phyloP scores from a whole-genome alignment of 2,329 filamentous ascomycete species.

The Claviceps sp. region DNA sequence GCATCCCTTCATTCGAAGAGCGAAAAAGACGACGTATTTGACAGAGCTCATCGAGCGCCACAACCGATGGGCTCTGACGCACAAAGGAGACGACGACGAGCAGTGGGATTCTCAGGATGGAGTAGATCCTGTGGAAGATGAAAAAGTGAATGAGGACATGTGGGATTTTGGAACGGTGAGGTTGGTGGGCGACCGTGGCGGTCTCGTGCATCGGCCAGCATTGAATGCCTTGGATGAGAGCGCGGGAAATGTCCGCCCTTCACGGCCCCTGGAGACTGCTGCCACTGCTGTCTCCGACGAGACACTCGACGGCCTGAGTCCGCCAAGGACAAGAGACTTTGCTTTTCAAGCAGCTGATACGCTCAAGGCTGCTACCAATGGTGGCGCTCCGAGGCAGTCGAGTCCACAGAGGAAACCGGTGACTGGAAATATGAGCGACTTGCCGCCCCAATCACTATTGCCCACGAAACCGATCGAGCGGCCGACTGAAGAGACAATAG shows the following conservation, averaged over 20 bases:
- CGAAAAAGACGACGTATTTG: constrained; percentile 91
- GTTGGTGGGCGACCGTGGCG: constrained; percentile 55
- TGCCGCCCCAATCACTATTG: constrained; percentile 47
- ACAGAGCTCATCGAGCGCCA: constrained; percentile 91
- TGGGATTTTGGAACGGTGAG: constrained; percentile 98
- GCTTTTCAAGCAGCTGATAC: constrained; percentile 36
- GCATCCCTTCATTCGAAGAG: constrained; percentile 79
- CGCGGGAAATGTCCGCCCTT: constrained; percentile 60
- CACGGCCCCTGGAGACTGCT: constrained; percentile 31
- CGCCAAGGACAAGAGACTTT: constrained; percentile 37
- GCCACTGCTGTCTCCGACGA: constrained; percentile 36
- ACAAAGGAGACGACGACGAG: constrained; percentile 60
- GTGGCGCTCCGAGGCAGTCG: constrained; percentile 38
- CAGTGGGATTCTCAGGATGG: constrained; percentile 40
- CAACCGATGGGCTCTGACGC: constrained; percentile 71
- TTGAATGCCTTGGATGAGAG: constrained; percentile 65
- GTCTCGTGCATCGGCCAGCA: constrained; percentile 40
- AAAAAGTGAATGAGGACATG: constrained; percentile 61
- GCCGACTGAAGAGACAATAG: constrained; percentile 19
- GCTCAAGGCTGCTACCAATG: constrained; percentile 33
- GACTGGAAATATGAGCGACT: constrained; percentile 22
- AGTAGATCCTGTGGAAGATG: constrained; percentile 39
- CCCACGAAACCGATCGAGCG: constrained; percentile 29
- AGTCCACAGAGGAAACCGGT: constrained; percentile 48
- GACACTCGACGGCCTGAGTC: constrained; percentile 34